A percentile compares a stretch with the other conserved stretches of the same genome.
These are phyloP conservation scores for Canavalia ensiformis DNA, from an alignment of 306 rosid genomes.

Conservation along the genomic window DNA sequence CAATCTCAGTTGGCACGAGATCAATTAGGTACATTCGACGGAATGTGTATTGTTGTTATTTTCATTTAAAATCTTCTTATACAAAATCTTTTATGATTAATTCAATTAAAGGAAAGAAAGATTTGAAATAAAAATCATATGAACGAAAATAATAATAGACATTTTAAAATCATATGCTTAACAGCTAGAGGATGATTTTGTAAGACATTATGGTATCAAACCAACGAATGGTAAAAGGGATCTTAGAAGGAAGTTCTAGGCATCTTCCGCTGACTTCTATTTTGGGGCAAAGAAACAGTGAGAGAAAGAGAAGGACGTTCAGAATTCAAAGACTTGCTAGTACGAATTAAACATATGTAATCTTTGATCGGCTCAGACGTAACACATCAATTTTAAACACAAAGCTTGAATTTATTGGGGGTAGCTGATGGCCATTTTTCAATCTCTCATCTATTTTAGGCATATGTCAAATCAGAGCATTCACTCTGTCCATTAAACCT, in stretches of 20 bases:
- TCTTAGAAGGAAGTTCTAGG: slow-evolving; percentile 16
- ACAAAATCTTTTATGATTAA: too few relatives aligned
- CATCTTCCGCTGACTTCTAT: slow-evolving; percentile 33
- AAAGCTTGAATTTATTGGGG: neutral
- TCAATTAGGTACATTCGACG: too few relatives aligned
- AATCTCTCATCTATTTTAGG: neutral
- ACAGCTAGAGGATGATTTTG: neutral
- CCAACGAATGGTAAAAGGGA: too few relatives aligned
- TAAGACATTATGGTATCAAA: neutral
- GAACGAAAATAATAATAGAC: too few relatives aligned
- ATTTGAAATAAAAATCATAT: too few relatives aligned
- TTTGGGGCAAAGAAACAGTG: neutral
- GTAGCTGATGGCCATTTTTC: slow-evolving; percentile 2
- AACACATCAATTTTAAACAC: neutral
- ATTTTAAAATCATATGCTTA: too few relatives aligned
- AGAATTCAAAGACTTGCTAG: neutral
- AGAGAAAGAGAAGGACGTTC: neutral
- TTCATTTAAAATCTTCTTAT: too few relatives aligned
- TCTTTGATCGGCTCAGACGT: neutral
- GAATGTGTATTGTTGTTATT: too few relatives aligned
- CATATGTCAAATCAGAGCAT: slow-evolving; percentile 29
- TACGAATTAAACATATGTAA: neutral
- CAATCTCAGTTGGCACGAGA: too few relatives aligned
- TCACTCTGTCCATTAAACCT: neutral
- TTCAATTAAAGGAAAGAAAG: too few relatives aligned